These are phyloP conservation scores for Dictyostelium brefeldianum DNA, from an alignment of 78 protist species.

Conservation along the genomic window DNA sequence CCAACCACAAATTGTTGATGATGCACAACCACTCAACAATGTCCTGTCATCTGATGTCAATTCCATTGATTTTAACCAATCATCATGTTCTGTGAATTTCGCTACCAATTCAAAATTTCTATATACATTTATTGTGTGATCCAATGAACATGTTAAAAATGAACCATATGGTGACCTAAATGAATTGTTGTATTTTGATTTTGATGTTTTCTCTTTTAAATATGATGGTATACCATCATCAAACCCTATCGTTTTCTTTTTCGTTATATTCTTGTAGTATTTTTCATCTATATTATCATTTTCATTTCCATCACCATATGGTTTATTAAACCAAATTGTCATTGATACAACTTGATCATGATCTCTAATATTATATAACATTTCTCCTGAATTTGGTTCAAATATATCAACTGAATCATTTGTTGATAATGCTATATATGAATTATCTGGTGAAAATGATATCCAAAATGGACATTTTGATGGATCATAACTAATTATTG, in stretches of 20 bases:
- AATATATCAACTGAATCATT: conserved; percentile 47
- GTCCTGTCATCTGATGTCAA: not conserved
- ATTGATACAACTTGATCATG: conserved; percentile 48
- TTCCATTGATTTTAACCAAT: conserved; percentile 68
- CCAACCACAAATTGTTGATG: conserved; percentile 33
- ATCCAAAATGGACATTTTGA: conserved; percentile 39
- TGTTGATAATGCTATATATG: conserved; percentile 40
- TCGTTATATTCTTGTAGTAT: not conserved
- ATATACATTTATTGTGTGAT: conserved; percentile 58
- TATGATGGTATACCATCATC: not conserved
- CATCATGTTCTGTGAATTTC: conserved; percentile 43
- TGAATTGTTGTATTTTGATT: not conserved
- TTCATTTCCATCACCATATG: not conserved
- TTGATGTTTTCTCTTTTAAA: not conserved
- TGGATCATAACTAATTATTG: not conserved
- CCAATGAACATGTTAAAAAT: conserved; percentile 68
- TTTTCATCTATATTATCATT: not conserved
- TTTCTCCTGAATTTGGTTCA: conserved; percentile 53
- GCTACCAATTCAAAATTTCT: conserved; percentile 11
- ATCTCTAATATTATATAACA: conserved; percentile 35
- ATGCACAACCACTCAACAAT: conserved; percentile 72
- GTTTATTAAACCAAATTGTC: conserved; percentile 40
- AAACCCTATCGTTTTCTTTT: not conserved
- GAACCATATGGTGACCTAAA: conserved; percentile 28
- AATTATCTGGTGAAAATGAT: conserved; percentile 40